Conservation (phyloP, 2,329 filamentous ascomycete species). For the Cordyceps tenuipes region DNA sequence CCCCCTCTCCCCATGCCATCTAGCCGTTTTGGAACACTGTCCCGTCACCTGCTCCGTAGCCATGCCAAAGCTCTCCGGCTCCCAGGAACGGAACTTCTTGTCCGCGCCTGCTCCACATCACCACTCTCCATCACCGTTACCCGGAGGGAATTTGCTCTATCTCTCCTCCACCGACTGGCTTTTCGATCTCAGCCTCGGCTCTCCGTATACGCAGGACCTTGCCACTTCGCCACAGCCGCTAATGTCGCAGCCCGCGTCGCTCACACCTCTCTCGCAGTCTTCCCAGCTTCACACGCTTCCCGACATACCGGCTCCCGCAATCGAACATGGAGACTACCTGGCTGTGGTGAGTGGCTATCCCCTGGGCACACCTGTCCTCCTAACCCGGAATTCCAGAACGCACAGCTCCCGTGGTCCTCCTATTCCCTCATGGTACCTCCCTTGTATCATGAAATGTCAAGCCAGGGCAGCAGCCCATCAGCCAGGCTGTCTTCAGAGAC, state of each 20-base stretch:
- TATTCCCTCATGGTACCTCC: not conserved
- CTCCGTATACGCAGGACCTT: not conserved
- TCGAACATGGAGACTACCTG: conserved; percentile 1
- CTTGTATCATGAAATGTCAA: not conserved
- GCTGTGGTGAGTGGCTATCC: not conserved
- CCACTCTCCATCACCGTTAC: not conserved
- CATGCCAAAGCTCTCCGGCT: not conserved
- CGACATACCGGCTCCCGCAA: not conserved
- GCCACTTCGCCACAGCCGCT: not conserved
- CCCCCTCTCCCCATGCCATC: not conserved
- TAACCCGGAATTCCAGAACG: not conserved
- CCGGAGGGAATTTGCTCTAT: not conserved
- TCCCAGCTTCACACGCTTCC: not conserved
- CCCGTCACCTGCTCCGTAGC: not conserved
- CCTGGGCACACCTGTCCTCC: not conserved
- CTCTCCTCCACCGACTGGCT: not conserved
- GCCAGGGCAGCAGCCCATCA: not conserved
- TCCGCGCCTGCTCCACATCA: not conserved
- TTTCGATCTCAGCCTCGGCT: not conserved
- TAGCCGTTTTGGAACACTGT: too few species aligned
- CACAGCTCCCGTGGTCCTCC: not conserved
- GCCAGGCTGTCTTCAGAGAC: not conserved
- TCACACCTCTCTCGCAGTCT: not conserved
- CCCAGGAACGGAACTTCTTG: not conserved
- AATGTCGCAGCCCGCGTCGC: not conserved